Evolutionary conservation across 1,284 basidiomycete genomes (phyloP), one percentile per base, ranked within the genome.

Genomic region (Cryptococcus sp.): DNA sequence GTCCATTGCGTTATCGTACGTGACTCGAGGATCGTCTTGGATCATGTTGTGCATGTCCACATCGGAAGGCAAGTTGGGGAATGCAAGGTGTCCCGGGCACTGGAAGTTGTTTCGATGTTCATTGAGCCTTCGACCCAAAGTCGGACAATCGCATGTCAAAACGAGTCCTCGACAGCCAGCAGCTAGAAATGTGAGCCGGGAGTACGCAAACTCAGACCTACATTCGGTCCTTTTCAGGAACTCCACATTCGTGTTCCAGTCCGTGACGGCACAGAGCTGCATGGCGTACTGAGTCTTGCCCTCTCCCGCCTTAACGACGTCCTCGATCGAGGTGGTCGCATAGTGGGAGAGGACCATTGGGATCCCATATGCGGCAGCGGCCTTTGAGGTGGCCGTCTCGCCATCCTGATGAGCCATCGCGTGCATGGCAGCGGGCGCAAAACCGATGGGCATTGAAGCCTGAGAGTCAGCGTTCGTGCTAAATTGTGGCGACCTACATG

Each of bases 341-440:
- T 65, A 71, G 10, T 63, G 62, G 2, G 70, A 73, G 7, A 75
- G 59, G 17, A 58, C 56, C 73, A 73, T 72, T 38, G 58, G 54
- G 17, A 66, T 54, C 11, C 62, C 61, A 7, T 57, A 52, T 40
- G 61, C 62, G 15, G 64, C 62, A 6, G 70, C 71, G 3, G 70
- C 73, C 15, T 62, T 51, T 6, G 67, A 65, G 5, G 70, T 70
- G 1, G 53, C 71, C 3, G 63, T 39, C 59, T 75, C 73, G 16
- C 62, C 70, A 31, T 67, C 65, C 17, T 50, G 57, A 50, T 75
- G 73, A 2, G 73, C 73, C 16, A 75, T 41, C n/a, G 52, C 46
- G 31, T 74, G 71, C 50, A 72, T 61, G 1, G 70, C 73, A 1
- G 73, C 62, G 1, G 73, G 73, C 2, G 69, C 63, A 40, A 75